These are phyloP conservation scores for Acacia concinna DNA, from an alignment of 331 rosid genomes.

Conservation along the genomic window DNA sequence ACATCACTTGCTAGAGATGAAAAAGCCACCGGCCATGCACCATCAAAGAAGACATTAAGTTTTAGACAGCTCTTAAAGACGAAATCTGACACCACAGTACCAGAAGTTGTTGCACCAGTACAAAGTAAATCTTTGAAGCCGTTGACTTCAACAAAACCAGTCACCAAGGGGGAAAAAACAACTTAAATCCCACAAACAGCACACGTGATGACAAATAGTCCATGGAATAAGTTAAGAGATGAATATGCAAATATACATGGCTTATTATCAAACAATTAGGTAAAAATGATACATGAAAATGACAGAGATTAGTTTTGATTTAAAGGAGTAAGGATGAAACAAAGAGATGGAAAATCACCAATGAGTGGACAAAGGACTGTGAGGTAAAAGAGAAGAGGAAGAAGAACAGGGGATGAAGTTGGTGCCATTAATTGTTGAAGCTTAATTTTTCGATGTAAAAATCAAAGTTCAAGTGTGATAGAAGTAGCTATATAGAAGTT, in stretches of 20 bases:
- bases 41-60: constrained; percentile 41
- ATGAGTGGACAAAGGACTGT: constrained; percentile 28
- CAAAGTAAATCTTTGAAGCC: background rate
- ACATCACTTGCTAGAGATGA: constrained; percentile 28
- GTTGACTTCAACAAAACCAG: constrained; percentile 24
- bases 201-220: too few species aligned
- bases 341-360: constrained; percentile 42
- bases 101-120: constrained; percentile 29
- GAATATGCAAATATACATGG: background rate
- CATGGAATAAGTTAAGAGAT: too few species aligned
- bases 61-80: constrained; percentile 26
- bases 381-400: constrained; percentile 36
- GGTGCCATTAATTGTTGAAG: constrained; percentile 44
- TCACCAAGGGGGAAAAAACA: too few species aligned
- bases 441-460: constrained; percentile 15
- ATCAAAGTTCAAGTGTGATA: constrained; percentile 19
- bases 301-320: background rate
- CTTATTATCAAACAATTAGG: constrained; percentile 32
- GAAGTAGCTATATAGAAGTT: constrained; percentile 27
- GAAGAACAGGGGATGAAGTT: constrained; percentile 37
- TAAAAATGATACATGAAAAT: background rate
- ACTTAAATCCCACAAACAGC: too few species aligned
- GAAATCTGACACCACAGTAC: constrained; percentile 26
- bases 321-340: background rate
- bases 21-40: constrained; percentile 27